Conservation (phyloP, 345 rosid genomes). For the Brassica nigra region DNA sequence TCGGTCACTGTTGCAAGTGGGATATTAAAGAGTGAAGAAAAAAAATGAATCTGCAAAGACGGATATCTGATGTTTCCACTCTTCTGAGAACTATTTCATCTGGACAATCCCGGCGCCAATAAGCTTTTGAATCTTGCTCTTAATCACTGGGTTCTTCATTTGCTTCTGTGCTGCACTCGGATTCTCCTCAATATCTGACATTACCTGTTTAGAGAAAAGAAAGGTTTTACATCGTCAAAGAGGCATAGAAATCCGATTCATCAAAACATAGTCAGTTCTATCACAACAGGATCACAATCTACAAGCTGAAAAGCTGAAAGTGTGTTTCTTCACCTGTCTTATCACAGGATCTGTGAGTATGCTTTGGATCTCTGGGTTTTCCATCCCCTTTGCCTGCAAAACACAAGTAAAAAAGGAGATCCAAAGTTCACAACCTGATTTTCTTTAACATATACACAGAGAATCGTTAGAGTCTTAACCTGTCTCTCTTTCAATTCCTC, state of each 20-base stretch:
- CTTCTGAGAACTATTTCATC: constrained; percentile 45
- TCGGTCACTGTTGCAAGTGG: background rate
- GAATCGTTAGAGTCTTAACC: constrained; percentile 43
- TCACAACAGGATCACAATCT: constrained; percentile 1
- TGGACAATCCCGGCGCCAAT: constrained; percentile 85
- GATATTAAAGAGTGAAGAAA: background rate
- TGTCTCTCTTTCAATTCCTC: constrained; percentile 95
- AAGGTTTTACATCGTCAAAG: background rate
- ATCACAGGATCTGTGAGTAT: constrained; percentile 93
- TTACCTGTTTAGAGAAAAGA: constrained; percentile 51
- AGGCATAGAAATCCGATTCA: background rate
- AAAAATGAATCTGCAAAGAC: background rate
- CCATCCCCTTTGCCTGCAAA: constrained; percentile 87
- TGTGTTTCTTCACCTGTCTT: constrained; percentile 68
- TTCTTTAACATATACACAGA: background rate
- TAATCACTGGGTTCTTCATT: constrained; percentile 83
- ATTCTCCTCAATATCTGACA: constrained; percentile 84
- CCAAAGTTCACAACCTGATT: background rate
- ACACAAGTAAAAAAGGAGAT: background rate
- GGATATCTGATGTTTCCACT: background rate
- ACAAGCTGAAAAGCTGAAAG: constrained; percentile 1
- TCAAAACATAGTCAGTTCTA: background rate
- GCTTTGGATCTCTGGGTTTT: constrained; percentile 91
- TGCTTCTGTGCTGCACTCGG: constrained; percentile 86
- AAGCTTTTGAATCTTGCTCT: constrained; percentile 37